A percentile compares a stretch with the other conserved stretches of the same genome.
phyloP scores from a whole-genome alignment of 1,284 basidiomycete genomes.

The Tilletia walkeri region DNA sequence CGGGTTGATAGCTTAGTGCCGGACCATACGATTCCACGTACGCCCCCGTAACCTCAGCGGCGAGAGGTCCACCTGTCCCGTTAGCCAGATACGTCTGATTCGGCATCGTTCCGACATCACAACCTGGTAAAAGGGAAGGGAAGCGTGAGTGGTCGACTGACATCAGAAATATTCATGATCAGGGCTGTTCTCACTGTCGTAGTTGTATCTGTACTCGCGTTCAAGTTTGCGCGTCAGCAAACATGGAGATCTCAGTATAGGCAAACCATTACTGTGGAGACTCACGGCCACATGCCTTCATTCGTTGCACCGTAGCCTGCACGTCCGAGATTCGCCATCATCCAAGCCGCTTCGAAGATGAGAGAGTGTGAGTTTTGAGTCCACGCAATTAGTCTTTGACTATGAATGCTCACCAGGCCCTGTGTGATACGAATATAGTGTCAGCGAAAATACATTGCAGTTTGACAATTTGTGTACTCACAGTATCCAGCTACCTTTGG shows the following conservation, averaged over 20 bases:
- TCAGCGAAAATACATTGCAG: conserved; percentile 64
- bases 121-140: conserved; percentile 18
- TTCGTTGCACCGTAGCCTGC: conserved; percentile 53
- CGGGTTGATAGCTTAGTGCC: conserved; percentile 57
- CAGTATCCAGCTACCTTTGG: conserved; percentile 33
- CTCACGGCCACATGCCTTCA: conserved; percentile 72
- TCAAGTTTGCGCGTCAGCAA: neutral
- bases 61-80: neutral
- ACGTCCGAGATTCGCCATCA: conserved; percentile 60
- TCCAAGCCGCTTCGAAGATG: conserved; percentile 63
- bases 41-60: conserved; percentile 3
- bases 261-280: conserved; percentile 71
- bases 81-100: conserved; percentile 30
- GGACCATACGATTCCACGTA: neutral
- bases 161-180: too few relatives aligned
- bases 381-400: neutral
- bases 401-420: neutral
- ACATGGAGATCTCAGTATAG: neutral
- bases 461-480: neutral
- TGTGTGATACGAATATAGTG: conserved; percentile 21
- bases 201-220: conserved; percentile 15
- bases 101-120: conserved; percentile 50
- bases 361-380: neutral
- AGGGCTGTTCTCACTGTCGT: conserved; percentile 30
- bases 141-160: neutral